Conservation (phyloP, 2,329 filamentous ascomycete genomes). For the Dothidotthia symphoricarpi region DNA sequence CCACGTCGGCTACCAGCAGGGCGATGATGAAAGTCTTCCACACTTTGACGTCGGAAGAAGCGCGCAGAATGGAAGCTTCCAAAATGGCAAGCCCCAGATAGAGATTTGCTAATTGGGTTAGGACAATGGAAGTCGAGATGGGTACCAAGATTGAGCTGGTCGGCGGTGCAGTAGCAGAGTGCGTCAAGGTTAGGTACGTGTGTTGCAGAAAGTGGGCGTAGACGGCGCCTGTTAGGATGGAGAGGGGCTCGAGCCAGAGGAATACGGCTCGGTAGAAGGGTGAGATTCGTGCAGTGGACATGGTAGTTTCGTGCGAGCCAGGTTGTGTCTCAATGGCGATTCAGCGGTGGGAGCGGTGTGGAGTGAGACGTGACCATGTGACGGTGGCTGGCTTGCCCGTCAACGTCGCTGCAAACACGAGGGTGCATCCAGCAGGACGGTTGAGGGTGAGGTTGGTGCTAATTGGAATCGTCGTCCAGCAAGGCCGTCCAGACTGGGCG, state of each 20-base stretch:
- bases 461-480: too few species aligned
- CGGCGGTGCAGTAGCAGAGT: conserved; percentile 53
- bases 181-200: conserved; percentile 64
- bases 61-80: conserved; percentile 71
- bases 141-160: conserved; percentile 45
- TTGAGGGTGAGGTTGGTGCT: too few species aligned
- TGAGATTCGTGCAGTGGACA: conserved; percentile 51
- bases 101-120: conserved; percentile 74
- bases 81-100: conserved; percentile 76
- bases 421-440: too few species aligned
- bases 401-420: too few species aligned
- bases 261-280: conserved; percentile 69
- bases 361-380: background rate
- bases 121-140: conserved; percentile 61
- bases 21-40: conserved; percentile 68
- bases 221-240: conserved; percentile 54
- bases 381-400: too few species aligned
- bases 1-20: conserved; percentile 71
- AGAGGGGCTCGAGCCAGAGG: conserved; percentile 66
- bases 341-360: background rate
- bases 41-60: conserved; percentile 65
- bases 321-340: too few species aligned
- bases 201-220: conserved; percentile 52
- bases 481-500: too few species aligned
- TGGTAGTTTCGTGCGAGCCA: conserved; percentile 16